Base-by-base conservation (phyloP, 257 asterid genomes). In the Capsicum baccatum region DNA sequence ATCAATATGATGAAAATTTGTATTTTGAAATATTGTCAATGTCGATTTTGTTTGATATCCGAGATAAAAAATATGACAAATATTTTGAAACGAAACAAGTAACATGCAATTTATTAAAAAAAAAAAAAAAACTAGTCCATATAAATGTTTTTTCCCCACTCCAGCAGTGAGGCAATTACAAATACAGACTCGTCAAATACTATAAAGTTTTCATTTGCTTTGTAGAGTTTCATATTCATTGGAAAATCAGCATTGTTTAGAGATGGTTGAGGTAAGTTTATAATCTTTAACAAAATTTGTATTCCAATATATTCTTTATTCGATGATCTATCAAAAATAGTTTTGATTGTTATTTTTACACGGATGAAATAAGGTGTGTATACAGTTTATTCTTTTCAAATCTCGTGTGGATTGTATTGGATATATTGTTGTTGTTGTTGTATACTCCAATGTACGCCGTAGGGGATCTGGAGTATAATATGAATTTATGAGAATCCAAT, bases 341-440 rank as follows among this genome's bases (percentile, higher is more conserved):
- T 0, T 0, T 13, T 0, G 2, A 26, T 26, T 26, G 26, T 39
- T 39, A 39, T 39, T 39, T 8, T 33, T 21, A 21, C 0, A 64
- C 0, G n/a, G 0, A 33, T 12, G 4, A 9, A 1, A 0, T 66
- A 26, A 8, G 33, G 13, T 55, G 0, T 55, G 33, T 13, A 10
- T 21, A 5, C 13, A 2, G 0, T 63, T 1, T 63, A 26, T 1
- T 17, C 0, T 63, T 0, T 63, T 0, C 3, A 63, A 6, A 63
- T 0, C 4, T 0, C 17, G 21, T 26, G 15, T 63, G 13, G 12
- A 63, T 21, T 11, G 11, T 26, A 63, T 0, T 5, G 0, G 2
- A 63, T 63, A 52, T 52, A 4, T 52, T 52, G 14, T 52, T 50
- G 5, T 62, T 62, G 1, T 10, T 63, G 8, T 63, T 21, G 17